Percentiles rank a stretch among this genome's conserved stretches.
These are phyloP conservation scores for Aspergillus bombycis DNA, from an alignment of 2,329 filamentous ascomycete species.

Conservation along the genomic window DNA sequence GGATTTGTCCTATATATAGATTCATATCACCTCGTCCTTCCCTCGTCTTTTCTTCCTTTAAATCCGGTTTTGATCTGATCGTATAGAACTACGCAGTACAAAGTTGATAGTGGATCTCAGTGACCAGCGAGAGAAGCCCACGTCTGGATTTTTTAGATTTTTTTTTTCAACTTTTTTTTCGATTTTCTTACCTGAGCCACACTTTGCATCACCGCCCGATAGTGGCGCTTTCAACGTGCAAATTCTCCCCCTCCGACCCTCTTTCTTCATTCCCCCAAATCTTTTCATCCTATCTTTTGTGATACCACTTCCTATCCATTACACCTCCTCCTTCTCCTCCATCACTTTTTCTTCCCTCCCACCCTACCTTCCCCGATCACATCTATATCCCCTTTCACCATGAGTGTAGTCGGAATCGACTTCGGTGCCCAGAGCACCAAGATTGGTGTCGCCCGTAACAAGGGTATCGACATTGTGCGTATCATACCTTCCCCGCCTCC, in stretches of 20 bases:
- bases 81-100: not conserved
- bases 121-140: constrained; percentile 25
- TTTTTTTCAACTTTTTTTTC: constrained; percentile 5
- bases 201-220: constrained; percentile 30
- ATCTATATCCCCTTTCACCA: constrained; percentile 42
- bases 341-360: constrained; percentile 19
- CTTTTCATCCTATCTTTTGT: constrained; percentile 7
- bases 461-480: constrained; percentile 98
- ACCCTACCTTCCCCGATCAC: constrained; percentile 23
- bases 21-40: not conserved
- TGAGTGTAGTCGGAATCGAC: constrained; percentile 79
- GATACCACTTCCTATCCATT: constrained; percentile 15
- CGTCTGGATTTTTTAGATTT: constrained; percentile 11
- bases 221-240: constrained; percentile 41
- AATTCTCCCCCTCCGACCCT: constrained; percentile 41
- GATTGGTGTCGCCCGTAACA: constrained; percentile 95
- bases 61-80: not conserved
- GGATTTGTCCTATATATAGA: not conserved
- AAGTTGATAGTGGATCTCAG: constrained; percentile 4
- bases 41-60: not conserved
- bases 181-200: not conserved
- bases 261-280: constrained; percentile 9
- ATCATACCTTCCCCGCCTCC: constrained; percentile 29
- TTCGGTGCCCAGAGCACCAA: constrained; percentile 96
- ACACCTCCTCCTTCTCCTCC: constrained; percentile 25